phyloP scores from a whole-genome alignment of 495 filamentous ascomycete species.

The Xylaria acuta region DNA sequence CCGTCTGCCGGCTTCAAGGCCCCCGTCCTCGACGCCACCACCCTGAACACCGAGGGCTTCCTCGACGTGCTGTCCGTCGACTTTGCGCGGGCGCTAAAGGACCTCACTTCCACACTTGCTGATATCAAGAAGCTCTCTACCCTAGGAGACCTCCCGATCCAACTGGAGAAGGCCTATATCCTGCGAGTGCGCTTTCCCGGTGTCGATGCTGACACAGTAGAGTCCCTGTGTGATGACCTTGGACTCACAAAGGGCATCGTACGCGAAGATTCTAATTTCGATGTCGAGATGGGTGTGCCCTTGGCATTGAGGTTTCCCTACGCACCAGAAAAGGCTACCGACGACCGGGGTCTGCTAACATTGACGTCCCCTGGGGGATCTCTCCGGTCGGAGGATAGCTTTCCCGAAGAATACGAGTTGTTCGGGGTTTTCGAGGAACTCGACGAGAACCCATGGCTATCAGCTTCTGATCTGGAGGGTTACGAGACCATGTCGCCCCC shows the following conservation, averaged over 20 bases:
- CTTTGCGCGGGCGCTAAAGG: conserved; percentile 85
- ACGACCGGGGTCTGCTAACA: conserved; percentile 29
- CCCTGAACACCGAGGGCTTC: conserved; percentile 79
- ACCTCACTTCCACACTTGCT: conserved; percentile 76
- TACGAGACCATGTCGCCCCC: conserved; percentile 59
- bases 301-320: conserved; percentile 87
- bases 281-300: conserved; percentile 62
- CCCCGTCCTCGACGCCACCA: conserved; percentile 47
- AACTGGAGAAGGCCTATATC: conserved; percentile 62
- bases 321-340: conserved; percentile 63
- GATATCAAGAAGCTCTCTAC: conserved; percentile 78
- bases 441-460: conserved; percentile 56
- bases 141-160: conserved; percentile 83
- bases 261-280: conserved; percentile 77
- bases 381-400: conserved; percentile 47
- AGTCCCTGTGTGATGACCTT: conserved; percentile 84
- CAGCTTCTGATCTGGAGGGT: conserved; percentile 50
- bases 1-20: conserved; percentile 43
- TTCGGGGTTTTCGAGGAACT: conserved; percentile 38
- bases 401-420: conserved; percentile 51
- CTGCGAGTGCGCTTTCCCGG: conserved; percentile 89
- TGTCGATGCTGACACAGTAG: conserved; percentile 84
- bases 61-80: conserved; percentile 84
- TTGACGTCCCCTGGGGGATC: conserved; percentile 60
- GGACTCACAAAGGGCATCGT: conserved; percentile 79